Evolutionary conservation across 306 rosid genomes (phyloP).

Genomic region (Prunus campanulata): DNA sequence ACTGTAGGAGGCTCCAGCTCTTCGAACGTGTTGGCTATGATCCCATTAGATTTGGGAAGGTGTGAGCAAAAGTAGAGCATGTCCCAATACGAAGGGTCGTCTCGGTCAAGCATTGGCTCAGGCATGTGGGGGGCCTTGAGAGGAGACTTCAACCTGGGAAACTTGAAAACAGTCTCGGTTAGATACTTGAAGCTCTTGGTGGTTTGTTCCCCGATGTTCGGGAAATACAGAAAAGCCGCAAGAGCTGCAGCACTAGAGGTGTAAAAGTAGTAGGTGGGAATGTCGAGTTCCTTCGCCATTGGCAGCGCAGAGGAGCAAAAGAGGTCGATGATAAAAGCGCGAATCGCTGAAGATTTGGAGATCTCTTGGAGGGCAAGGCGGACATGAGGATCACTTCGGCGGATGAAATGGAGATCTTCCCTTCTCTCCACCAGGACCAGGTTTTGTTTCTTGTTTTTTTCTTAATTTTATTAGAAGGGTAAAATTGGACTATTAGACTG

Average conservation of each 20-base stretch:
- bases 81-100: conserved; percentile 5
- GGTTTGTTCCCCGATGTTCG: background rate
- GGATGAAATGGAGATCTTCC: too few species aligned
- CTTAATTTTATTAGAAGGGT: too few species aligned
- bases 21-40: conserved; percentile 26
- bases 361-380: conserved; percentile 11
- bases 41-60: conserved; percentile 11
- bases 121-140: background rate
- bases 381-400: conserved; percentile 12
- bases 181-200: conserved; percentile 21
- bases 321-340: conserved; percentile 27
- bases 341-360: background rate
- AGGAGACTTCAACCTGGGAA: conserved; percentile 18
- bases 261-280: conserved; percentile 32
- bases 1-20: conserved; percentile 19
- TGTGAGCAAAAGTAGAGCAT: background rate
- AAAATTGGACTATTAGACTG: too few species aligned
- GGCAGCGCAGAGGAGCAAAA: conserved; percentile 24
- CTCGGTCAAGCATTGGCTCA: background rate
- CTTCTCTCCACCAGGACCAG: too few species aligned
- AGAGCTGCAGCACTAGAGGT: conserved; percentile 25
- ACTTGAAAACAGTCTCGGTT: background rate
- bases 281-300: conserved; percentile 1
- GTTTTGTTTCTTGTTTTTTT: too few species aligned
- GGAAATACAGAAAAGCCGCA: conserved; percentile 1